Evolutionary conservation across 495 filamentous ascomycete genomes (phyloP).

Genomic region (Hypoxylon rickii): DNA sequence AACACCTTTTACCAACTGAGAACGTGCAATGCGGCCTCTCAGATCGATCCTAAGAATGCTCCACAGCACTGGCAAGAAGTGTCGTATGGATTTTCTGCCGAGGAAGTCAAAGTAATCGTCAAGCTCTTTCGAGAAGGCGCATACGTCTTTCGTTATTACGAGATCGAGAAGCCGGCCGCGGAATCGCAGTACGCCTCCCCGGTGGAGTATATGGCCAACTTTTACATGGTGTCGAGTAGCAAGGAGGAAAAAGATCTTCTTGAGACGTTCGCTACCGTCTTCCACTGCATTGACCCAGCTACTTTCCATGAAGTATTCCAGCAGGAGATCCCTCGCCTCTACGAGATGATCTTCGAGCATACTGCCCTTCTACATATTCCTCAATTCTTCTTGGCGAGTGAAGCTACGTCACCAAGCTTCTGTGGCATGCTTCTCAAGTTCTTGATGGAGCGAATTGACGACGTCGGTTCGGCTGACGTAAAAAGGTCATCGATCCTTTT

Average conservation of each 20-base stretch:
- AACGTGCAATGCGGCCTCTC: conserved; percentile 74
- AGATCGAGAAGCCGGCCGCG: conserved; percentile 75
- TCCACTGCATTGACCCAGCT: conserved; percentile 97
- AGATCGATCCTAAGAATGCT: conserved; percentile 74
- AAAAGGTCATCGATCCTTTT: conserved; percentile 90
- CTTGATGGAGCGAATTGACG: conserved; percentile 92
- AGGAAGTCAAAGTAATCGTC: conserved; percentile 94
- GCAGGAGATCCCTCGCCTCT: conserved; percentile 92
- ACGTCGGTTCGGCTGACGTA: conserved; percentile 89
- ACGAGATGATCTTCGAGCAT: conserved; percentile 98
- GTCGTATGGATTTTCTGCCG: conserved; percentile 93
- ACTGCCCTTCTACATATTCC: conserved; percentile 91
- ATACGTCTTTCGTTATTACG: conserved; percentile 94
- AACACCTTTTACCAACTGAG: conserved; percentile 95
- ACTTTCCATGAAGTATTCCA: conserved; percentile 99
- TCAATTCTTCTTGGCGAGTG: conserved; percentile 96
- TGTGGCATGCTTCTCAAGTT: conserved; percentile 97
- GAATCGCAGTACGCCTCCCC: conserved; percentile 78
- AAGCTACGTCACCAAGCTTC: conserved; percentile 96
- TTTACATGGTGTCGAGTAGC: conserved; percentile 86
- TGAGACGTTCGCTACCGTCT: conserved; percentile 97
- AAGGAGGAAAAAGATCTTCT: conserved; percentile 98
- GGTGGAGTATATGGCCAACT: conserved; percentile 87
- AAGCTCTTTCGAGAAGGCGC: conserved; percentile 97
- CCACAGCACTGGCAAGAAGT: conserved; percentile 94